These are phyloP conservation scores for Trichothecium sympodiale DNA, from an alignment of 2,329 filamentous ascomycete species.

Conservation along the genomic window DNA sequence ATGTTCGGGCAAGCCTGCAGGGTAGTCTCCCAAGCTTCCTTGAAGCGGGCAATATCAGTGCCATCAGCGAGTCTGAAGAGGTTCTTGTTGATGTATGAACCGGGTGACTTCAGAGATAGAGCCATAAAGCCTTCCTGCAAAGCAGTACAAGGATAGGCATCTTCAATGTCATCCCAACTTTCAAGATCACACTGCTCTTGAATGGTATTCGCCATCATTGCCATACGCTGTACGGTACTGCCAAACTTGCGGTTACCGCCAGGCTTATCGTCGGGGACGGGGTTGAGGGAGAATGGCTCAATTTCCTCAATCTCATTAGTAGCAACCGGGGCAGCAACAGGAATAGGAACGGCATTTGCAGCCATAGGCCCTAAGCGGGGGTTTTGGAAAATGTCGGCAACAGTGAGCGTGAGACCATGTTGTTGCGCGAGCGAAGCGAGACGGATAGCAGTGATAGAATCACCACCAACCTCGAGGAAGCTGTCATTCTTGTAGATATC, in stretches of 20 bases:
- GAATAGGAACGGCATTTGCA: background rate
- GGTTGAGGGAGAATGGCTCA: no score
- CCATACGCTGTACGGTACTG: no score
- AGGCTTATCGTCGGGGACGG: no score
- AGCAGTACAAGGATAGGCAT: constrained; percentile 36
- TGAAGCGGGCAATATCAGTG: background rate
- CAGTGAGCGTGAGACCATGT: constrained; percentile 2
- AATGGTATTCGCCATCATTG: background rate
- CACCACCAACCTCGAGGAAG: constrained; percentile 50
- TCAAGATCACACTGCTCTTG: background rate
- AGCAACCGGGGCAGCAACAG: background rate
- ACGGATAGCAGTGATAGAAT: constrained; percentile 45
- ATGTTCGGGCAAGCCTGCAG: background rate
- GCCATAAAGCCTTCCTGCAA: constrained; percentile 38
- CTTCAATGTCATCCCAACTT: constrained; percentile 20
- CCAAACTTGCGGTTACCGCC: no score
- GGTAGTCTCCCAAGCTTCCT: background rate
- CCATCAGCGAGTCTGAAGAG: background rate
- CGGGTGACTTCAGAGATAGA: constrained; percentile 15
- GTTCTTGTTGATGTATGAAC: constrained; percentile 1
- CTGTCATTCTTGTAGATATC: constrained; percentile 43
- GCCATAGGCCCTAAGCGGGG: background rate
- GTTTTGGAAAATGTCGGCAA: constrained; percentile 5
- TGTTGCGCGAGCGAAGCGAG: constrained; percentile 3
- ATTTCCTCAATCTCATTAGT: background rate